phyloP scores from a whole-genome alignment of 805 yeast species.

The Schizosaccharomyces cryophilus region DNA sequence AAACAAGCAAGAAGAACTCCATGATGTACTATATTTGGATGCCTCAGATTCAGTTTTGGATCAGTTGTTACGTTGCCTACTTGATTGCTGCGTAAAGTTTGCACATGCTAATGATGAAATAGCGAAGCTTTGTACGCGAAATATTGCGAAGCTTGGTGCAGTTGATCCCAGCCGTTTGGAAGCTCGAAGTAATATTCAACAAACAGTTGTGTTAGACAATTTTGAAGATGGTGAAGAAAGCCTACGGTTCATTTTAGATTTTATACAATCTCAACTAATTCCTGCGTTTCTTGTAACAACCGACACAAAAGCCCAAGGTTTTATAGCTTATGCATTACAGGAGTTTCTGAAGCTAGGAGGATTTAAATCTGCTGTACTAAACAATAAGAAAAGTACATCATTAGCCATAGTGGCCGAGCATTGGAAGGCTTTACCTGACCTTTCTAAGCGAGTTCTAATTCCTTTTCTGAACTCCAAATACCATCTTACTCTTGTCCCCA shows the following conservation, averaged over 20 bases:
- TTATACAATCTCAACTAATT: slow-evolving; percentile 46
- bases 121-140: slow-evolving; percentile 36
- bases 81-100: slow-evolving; percentile 12
- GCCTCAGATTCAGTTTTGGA: slow-evolving; percentile 3
- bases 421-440: slow-evolving; percentile 41
- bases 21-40: slow-evolving; percentile 3
- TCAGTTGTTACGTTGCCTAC: slow-evolving; percentile 11
- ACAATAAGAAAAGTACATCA: slow-evolving; percentile 5
- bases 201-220: slow-evolving; percentile 31
- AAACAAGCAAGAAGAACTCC: slow-evolving; percentile 3
- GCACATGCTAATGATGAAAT: slow-evolving; percentile 15
- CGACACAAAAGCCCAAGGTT: slow-evolving; percentile 62
- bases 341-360: slow-evolving; percentile 47
- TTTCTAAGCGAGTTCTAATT: slow-evolving; percentile 44
- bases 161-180: slow-evolving; percentile 39
- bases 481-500: slow-evolving; percentile 21
- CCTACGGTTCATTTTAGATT: slow-evolving; percentile 34
- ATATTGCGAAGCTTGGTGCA: slow-evolving; percentile 56
- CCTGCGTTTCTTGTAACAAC: slow-evolving; percentile 76
- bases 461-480: slow-evolving; percentile 59
- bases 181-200: slow-evolving; percentile 18
- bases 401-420: slow-evolving; percentile 7
- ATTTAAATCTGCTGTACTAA: slow-evolving; percentile 14
- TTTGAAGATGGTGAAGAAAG: slow-evolving; percentile 39
- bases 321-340: slow-evolving; percentile 73